A percentile compares a stretch with the other conserved stretches of the same genome.
phyloP scores from a whole-genome alignment of 2,329 filamentous ascomycete species.

The Monilinia aucupariae region DNA sequence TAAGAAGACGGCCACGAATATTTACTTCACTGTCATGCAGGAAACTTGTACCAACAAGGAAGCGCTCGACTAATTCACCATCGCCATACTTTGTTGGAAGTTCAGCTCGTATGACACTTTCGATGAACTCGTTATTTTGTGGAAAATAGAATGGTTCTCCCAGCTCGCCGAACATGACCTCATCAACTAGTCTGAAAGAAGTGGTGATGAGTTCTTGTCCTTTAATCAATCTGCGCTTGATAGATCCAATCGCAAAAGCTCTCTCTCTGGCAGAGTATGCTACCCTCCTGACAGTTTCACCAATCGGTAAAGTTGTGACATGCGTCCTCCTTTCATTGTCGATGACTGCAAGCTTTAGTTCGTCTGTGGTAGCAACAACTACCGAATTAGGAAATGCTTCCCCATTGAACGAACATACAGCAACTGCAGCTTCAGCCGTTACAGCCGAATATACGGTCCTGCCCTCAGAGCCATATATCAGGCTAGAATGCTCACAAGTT shows the following conservation, averaged over 20 bases:
- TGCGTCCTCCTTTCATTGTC: constrained; percentile 85
- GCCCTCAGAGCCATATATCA: constrained; percentile 86
- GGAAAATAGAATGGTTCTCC: constrained; percentile 54
- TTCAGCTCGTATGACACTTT: constrained; percentile 74
- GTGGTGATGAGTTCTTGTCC: constrained; percentile 73
- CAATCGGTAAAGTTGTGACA: constrained; percentile 71
- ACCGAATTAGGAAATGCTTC: constrained; percentile 76
- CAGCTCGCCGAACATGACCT: constrained; percentile 76
- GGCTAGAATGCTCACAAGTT: constrained; percentile 85
- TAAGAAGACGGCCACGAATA: constrained; percentile 70
- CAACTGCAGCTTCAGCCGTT: constrained; percentile 78
- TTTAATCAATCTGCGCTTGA: constrained; percentile 64
- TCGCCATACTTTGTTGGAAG: constrained; percentile 56
- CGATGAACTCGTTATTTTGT: constrained; percentile 66
- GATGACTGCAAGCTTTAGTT: constrained; percentile 73
- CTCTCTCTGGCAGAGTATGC: constrained; percentile 76
- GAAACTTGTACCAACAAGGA: constrained; percentile 86
- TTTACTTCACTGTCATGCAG: constrained; percentile 47
- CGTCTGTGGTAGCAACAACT: constrained; percentile 68
- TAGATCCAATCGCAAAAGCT: constrained; percentile 81
- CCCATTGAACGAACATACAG: constrained; percentile 76
- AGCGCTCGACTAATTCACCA: constrained; percentile 61
- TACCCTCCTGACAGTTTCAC: constrained; percentile 78
- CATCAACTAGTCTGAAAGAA: constrained; percentile 84
- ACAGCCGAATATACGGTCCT: constrained; percentile 90